Evolutionary conservation across 2,329 filamentous ascomycete genomes (phyloP).

Genomic region (Pseudogymnoascus sp.): DNA sequence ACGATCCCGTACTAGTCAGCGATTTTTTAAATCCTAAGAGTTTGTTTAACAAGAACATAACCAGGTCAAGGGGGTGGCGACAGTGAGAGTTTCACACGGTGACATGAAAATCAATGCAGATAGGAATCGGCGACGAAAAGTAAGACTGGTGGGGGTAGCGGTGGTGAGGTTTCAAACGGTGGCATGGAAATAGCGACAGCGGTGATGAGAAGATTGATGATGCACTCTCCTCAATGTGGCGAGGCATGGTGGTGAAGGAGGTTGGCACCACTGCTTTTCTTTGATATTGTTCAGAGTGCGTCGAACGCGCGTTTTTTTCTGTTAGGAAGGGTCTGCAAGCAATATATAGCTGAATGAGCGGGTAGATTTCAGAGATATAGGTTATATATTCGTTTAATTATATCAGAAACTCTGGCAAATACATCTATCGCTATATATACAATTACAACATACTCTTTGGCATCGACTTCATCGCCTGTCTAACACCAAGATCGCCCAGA

Average conservation of each 20-base stretch:
- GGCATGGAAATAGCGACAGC: background rate
- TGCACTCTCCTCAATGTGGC: too few species aligned
- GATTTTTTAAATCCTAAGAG: too few species aligned
- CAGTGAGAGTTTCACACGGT: background rate
- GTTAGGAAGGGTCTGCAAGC: background rate
- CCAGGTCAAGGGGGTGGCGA: background rate
- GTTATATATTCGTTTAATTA: background rate
- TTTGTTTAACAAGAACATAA: background rate
- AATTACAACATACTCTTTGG: constrained; percentile 71
- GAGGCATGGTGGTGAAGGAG: too few species aligned
- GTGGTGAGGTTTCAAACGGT: background rate
- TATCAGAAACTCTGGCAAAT: background rate
- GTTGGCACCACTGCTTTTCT: too few species aligned
- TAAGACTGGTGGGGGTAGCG: background rate
- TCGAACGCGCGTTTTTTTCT: too few species aligned
- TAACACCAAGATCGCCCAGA: constrained; percentile 69
- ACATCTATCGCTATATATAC: background rate
- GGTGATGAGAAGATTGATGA: too few species aligned
- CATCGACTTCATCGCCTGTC: constrained; percentile 77
- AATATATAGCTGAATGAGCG: background rate
- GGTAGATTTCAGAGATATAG: background rate
- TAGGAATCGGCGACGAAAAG: background rate
- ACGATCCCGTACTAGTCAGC: too few species aligned
- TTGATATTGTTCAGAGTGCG: too few species aligned
- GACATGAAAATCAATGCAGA: background rate